phyloP scores from a whole-genome alignment of 148 eudicot genomes.

The Polygonum maritimum region DNA sequence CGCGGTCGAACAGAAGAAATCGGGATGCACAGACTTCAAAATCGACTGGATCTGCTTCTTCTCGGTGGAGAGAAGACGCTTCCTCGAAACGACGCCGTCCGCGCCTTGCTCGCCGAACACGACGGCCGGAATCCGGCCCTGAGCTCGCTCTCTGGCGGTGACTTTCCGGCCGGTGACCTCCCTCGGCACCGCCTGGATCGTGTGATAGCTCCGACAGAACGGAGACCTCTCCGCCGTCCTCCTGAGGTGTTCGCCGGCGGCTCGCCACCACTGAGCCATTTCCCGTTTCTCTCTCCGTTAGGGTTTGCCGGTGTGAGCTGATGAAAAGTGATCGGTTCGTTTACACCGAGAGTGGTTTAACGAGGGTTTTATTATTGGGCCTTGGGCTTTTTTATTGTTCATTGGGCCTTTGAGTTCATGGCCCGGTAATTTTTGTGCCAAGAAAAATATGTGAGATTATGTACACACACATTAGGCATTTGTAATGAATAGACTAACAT shows the following conservation, averaged over 20 bases:
- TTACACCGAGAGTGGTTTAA: neutral
- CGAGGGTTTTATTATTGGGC: slow-evolving; percentile 2
- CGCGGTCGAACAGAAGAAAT: slow-evolving; percentile 68
- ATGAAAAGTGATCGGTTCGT: neutral
- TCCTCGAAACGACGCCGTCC: slow-evolving; percentile 27
- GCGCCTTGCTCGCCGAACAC: slow-evolving; percentile 36
- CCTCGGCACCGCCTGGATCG: slow-evolving; percentile 84
- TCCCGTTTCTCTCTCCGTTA: slow-evolving; percentile 5
- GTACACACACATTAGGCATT: too few species aligned
- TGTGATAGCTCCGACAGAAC: slow-evolving; percentile 40
- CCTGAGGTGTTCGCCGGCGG: slow-evolving; percentile 32
- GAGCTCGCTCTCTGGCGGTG: slow-evolving; percentile 58
- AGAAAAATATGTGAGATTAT: too few species aligned
- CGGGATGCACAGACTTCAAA: slow-evolving; percentile 38
- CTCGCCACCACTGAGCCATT: slow-evolving; percentile 60
- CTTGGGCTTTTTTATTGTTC: neutral
- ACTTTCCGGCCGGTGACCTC: slow-evolving; percentile 51
- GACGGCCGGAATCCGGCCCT: slow-evolving; percentile 85
- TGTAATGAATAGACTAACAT: too few species aligned
- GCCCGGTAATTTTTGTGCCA: too few species aligned
- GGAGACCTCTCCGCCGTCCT: slow-evolving; percentile 15
- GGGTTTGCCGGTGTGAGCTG: neutral
- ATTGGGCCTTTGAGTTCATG: too few species aligned
- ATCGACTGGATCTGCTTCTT: slow-evolving; percentile 72
- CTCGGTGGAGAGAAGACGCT: slow-evolving; percentile 60